Evolutionary conservation across 257 asterid genomes (phyloP).

Genomic region (Solanum etuberosum): DNA sequence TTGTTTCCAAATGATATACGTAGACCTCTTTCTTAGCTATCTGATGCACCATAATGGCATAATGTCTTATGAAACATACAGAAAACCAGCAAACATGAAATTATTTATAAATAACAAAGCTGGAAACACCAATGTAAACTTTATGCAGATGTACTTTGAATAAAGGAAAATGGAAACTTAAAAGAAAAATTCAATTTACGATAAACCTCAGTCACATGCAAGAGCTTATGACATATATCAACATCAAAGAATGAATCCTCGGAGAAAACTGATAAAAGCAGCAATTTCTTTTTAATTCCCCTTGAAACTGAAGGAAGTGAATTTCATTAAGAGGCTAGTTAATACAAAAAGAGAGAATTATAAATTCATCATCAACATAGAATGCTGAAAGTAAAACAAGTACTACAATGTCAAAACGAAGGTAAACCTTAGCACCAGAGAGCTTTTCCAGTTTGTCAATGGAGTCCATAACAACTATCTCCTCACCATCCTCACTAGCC

Average conservation of each 20-base stretch:
- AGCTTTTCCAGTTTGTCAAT: constrained; percentile 71
- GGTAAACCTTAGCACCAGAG: constrained; percentile 53
- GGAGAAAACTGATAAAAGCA: neutral
- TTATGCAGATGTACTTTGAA: neutral
- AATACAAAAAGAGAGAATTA: neutral
- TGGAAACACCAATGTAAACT: neutral
- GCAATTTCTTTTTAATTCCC: neutral
- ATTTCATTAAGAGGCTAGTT: neutral
- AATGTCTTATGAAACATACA: neutral
- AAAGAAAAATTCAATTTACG: neutral
- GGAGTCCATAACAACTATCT: constrained; percentile 81
- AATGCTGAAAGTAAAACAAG: neutral
- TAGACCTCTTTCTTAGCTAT: neutral
- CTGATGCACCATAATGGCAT: neutral
- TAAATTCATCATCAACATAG: neutral
- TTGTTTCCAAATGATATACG: neutral
- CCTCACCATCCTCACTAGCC: constrained; percentile 87
- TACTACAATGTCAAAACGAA: neutral
- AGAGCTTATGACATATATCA: neutral
- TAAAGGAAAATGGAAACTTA: neutral
- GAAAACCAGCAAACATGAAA: neutral
- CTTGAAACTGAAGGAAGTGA: neutral
- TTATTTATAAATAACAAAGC: neutral
- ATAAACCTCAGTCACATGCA: neutral
- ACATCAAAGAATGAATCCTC: neutral